Conservation (phyloP, 805 yeast species). For the Wickerhamiella bombiphila region DNA sequence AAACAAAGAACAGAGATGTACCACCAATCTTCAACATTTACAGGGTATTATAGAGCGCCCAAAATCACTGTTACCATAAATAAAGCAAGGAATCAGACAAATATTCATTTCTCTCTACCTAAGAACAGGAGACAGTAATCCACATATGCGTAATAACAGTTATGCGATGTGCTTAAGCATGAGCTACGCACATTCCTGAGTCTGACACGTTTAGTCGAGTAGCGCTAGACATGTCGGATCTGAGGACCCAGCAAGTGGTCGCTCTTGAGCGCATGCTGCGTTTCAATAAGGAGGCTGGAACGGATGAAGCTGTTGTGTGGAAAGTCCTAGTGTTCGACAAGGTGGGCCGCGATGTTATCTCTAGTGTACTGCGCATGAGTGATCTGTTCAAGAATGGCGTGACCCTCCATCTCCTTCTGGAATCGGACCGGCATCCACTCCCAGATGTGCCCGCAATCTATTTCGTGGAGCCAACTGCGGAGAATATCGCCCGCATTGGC, state of each 20-base stretch:
- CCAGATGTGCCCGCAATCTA: constrained; percentile 93
- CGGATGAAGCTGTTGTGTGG: constrained; percentile 36
- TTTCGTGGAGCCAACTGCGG: constrained; percentile 75
- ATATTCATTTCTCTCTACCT: too few species aligned
- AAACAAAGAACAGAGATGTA: too few species aligned
- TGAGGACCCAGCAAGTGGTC: constrained; percentile 26
- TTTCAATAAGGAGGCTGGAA: constrained; percentile 46
- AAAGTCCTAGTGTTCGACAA: constrained; percentile 75
- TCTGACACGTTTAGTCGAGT: too few species aligned
- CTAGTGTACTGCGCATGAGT: constrained; percentile 83
- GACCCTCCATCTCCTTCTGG: constrained; percentile 71
- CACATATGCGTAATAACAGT: too few species aligned
- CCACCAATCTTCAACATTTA: too few species aligned
- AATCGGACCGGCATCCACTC: constrained; percentile 59
- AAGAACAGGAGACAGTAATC: too few species aligned
- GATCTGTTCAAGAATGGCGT: constrained; percentile 83
- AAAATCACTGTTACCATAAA: too few species aligned
- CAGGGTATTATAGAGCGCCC: too few species aligned
- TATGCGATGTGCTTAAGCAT: too few species aligned
- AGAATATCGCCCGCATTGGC: constrained; percentile 53
- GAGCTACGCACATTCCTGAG: too few species aligned
- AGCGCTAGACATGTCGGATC: constrained; percentile 1
- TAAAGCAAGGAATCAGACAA: too few species aligned
- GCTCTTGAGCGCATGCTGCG: constrained; percentile 72
- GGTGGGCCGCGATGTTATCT: constrained; percentile 69